Conservation (phyloP, 768 basidiomycete genomes). For the Rhodosporidiobolus sp. region DNA sequence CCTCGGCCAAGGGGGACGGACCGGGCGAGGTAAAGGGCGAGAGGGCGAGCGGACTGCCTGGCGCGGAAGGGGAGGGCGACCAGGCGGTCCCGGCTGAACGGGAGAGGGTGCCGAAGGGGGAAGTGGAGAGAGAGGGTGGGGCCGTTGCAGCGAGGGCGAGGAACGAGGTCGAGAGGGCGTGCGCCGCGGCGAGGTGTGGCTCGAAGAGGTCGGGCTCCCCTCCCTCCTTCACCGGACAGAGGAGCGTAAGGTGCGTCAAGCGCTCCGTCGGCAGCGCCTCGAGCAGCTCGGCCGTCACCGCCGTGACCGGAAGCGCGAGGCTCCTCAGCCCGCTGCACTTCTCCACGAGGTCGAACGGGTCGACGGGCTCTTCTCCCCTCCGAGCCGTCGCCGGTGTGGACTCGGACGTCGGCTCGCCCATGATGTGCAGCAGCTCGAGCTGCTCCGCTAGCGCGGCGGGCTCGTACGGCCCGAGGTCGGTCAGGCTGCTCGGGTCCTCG, state of each 20-base stretch:
- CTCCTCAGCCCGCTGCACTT: conserved; percentile 2
- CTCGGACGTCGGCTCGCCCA: neutral
- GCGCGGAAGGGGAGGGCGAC: neutral
- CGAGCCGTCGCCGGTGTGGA: too few relatives aligned
- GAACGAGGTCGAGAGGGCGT: conserved; percentile 22
- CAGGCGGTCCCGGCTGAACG: neutral
- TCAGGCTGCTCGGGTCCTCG: neutral
- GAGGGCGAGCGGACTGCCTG: neutral
- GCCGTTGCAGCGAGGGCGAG: conserved; percentile 4
- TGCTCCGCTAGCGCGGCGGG: conserved; percentile 3
- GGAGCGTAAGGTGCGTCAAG: conserved; percentile 1
- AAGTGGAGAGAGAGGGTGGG: neutral
- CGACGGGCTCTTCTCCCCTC: neutral
- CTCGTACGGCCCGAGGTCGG: conserved; percentile 22
- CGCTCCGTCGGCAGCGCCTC: conserved; percentile 5
- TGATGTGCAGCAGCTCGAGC: conserved; percentile 7
- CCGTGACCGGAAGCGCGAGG: conserved; percentile 2
- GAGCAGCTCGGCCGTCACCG: neutral
- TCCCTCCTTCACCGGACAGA: neutral
- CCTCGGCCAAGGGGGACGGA: neutral
- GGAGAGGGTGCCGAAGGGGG: neutral
- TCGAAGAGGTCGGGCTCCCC: conserved; percentile 10
- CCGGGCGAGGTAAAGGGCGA: conserved; percentile 5
- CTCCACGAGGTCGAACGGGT: conserved; percentile 14
- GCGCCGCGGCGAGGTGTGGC: conserved; percentile 18